Conservation (phyloP, 352 stramenopile species). For the Phytophthora kernoviae region DNA sequence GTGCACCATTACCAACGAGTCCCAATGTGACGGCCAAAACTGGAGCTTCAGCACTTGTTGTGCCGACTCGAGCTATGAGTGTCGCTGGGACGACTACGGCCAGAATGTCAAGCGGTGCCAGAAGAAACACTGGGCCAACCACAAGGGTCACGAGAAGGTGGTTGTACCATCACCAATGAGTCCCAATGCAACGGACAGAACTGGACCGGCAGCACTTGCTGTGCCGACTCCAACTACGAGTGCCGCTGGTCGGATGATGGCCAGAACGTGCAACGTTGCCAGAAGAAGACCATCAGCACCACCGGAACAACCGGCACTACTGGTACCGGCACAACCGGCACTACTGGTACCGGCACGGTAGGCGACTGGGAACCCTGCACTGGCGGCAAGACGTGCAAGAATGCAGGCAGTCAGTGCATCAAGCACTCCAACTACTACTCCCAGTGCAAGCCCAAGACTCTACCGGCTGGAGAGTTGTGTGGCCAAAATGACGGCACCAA, state of each 20-base stretch:
- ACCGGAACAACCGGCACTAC: neutral
- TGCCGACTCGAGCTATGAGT: slow-evolving; percentile 37
- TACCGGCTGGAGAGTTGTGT: slow-evolving; percentile 20
- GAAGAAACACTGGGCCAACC: slow-evolving; percentile 4
- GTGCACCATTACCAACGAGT: slow-evolving; percentile 40
- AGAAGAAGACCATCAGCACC: slow-evolving; percentile 1
- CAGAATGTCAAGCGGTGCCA: slow-evolving; percentile 37
- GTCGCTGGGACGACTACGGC: slow-evolving; percentile 36
- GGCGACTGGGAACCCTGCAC: slow-evolving; percentile 23
- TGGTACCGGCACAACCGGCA: neutral
- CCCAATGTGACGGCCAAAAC: slow-evolving; percentile 39
- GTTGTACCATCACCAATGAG: slow-evolving; percentile 11
- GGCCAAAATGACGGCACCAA: slow-evolving; percentile 26
- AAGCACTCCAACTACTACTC: slow-evolving; percentile 28
- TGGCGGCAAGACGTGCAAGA: slow-evolving; percentile 7
- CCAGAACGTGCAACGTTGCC: slow-evolving; percentile 7
- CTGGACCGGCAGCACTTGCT: slow-evolving; percentile 14
- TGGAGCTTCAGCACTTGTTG: slow-evolving; percentile 35
- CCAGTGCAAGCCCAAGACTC: slow-evolving; percentile 24
- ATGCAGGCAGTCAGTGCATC: slow-evolving; percentile 11
- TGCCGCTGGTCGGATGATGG: slow-evolving; percentile 10
- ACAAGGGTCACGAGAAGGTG: neutral
- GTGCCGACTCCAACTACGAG: slow-evolving; percentile 12
- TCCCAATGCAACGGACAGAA: slow-evolving; percentile 14
- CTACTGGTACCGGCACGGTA: slow-evolving; percentile 1